Base-by-base conservation (phyloP, 2,329 filamentous ascomycete genomes). In the Phialemoniopsis sp. region DNA sequence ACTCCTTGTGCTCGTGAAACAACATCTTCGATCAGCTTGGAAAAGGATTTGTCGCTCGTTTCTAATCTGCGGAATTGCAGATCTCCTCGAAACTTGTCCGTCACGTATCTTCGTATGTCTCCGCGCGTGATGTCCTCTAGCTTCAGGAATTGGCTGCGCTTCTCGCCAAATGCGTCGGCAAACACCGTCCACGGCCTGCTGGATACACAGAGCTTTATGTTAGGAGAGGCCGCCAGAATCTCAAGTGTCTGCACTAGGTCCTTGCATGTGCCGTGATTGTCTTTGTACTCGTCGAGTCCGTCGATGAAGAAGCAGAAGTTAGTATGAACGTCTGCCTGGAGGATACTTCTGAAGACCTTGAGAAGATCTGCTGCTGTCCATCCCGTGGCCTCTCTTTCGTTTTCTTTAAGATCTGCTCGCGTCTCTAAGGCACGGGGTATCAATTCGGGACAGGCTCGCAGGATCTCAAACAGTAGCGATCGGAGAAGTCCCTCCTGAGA, bases 401-500 rank as follows among this genome's bases (percentile, higher is more conserved):
- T n/a, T n/a, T n/a, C n/a, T n/a, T n/a, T n/a, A n/a, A 41, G 5
- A 39, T 32, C 8, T 40, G 29, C 8, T 16, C 29, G 13, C 30
- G 14, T 4, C 18, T 26, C 37, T 32, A 41, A n/a, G 26, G 4
- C 5, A n/a, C n/a, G 17, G 21, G 17, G 19, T 18, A 29, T n/a
- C 14, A 16, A 8, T 34, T 28, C 9, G 41, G 38, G 26, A 39
- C 33, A 13, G 13, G 47, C 37, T 4, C 35, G 41, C 12, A 55
- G 43, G n/a, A 57, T 47, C 4, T 65, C 48, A 33, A 53, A 59
- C 1, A 68, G 44, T 54, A 48, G 41, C 0, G 56, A 50, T 9
- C 55, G 51, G 1, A 64, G 40, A 0, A 70, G 49, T 0, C 66
- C 65, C 12, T 54, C 41, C 3, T 54, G 43, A 0, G 60, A 61